These are phyloP conservation scores for Evansstolkia leycettana DNA, from an alignment of 495 filamentous ascomycete genomes.

Conservation along the genomic window DNA sequence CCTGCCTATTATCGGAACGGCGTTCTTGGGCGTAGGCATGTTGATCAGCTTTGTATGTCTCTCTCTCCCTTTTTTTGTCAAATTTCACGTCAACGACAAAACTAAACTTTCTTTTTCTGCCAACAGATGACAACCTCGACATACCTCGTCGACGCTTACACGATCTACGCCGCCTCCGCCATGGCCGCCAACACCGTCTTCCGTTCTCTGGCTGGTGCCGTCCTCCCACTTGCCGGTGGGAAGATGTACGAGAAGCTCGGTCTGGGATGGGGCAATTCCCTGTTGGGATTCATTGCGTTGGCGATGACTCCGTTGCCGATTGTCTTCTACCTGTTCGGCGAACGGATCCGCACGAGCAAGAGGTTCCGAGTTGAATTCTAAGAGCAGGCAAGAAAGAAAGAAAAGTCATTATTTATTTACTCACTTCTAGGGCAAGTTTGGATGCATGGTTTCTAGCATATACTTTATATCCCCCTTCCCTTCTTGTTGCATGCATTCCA, in stretches of 20 bases:
- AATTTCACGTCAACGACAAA: not conserved
- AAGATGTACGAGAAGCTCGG: constrained; percentile 40
- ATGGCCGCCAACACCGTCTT: constrained; percentile 31
- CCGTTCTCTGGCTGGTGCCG: constrained; percentile 23
- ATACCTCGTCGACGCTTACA: constrained; percentile 59
- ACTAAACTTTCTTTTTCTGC: not conserved
- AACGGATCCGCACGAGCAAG: not conserved
- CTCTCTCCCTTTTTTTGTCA: constrained; percentile 2
- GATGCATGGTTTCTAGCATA: no score
- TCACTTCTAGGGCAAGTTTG: not conserved
- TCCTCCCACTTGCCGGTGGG: constrained; percentile 41
- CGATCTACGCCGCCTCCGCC: constrained; percentile 45
- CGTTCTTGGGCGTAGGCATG: constrained; percentile 43
- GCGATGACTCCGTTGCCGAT: constrained; percentile 36
- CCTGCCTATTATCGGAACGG: constrained; percentile 44
- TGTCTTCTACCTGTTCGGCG: constrained; percentile 22
- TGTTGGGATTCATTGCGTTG: constrained; percentile 43
- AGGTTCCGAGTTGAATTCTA: not conserved
- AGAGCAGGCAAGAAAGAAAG: not conserved
- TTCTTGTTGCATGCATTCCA: not conserved
- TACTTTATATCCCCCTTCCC: no score
- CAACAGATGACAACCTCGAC: constrained; percentile 11
- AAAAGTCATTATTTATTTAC: not conserved
- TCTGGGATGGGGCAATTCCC: constrained; percentile 43
- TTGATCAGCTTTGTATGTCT: constrained; percentile 29